A percentile compares a stretch with the other conserved stretches of the same genome.
These are phyloP conservation scores for Aspergillus puulaauensis DNA, from an alignment of 2,329 filamentous ascomycete species.

Conservation along the genomic window DNA sequence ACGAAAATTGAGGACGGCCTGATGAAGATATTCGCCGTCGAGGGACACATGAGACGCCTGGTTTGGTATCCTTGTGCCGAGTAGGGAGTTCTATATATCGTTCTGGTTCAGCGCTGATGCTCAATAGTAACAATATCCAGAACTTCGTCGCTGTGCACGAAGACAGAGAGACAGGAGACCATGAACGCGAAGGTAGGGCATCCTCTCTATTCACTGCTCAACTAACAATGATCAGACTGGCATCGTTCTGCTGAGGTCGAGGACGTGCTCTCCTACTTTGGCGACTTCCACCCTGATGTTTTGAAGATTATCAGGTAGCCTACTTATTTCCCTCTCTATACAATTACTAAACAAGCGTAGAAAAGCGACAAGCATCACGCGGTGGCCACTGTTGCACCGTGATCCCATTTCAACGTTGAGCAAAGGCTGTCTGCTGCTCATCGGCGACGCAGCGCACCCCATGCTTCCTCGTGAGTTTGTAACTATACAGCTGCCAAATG, in stretches of 20 bases:
- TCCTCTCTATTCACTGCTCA: background rate
- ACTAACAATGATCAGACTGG: constrained; percentile 1
- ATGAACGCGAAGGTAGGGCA: constrained; percentile 3
- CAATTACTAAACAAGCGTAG: constrained; percentile 15
- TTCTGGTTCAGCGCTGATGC: background rate
- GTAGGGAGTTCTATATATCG: constrained; percentile 11
- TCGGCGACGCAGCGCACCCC: constrained; percentile 36
- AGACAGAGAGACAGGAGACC: background rate
- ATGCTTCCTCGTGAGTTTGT: constrained; percentile 6
- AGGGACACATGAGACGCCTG: constrained; percentile 19
- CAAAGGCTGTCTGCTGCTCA: constrained; percentile 25
- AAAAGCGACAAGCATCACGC: constrained; percentile 3
- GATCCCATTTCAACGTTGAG: constrained; percentile 28
- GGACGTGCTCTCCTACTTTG: constrained; percentile 4
- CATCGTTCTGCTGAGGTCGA: constrained; percentile 5
- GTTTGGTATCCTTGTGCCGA: constrained; percentile 32
- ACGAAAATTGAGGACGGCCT: constrained; percentile 21
- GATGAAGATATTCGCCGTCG: constrained; percentile 20
- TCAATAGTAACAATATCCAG: constrained; percentile 24
- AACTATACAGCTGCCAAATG: background rate
- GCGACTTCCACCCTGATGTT: constrained; percentile 2
- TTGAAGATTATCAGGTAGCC: constrained; percentile 1
- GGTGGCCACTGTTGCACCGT: constrained; percentile 28
- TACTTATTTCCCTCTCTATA: fast-evolving
- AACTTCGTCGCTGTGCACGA: constrained; percentile 29